Evolutionary conservation across 352 stramenopile species (phyloP).

Genomic region (Phytophthora tentaculata): DNA sequence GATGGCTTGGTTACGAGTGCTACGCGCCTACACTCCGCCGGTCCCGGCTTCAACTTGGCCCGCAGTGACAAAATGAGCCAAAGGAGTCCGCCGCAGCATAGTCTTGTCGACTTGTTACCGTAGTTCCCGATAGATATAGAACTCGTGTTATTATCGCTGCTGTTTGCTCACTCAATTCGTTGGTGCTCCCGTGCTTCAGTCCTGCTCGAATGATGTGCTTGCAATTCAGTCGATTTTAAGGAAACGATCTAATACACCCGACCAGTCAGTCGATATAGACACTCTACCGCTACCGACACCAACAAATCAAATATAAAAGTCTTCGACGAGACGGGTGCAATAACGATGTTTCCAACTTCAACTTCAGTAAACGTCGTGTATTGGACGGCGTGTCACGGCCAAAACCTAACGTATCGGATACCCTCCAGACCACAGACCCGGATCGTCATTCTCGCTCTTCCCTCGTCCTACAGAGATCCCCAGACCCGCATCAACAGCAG

Average conservation of each 20-base stretch:
- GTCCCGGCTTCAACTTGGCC: not conserved
- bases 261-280: not conserved
- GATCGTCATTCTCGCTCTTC: conserved; percentile 30
- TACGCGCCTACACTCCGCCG: no score
- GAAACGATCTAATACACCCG: not conserved
- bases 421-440: not conserved
- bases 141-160: not conserved
- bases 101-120: not conserved
- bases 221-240: conserved; percentile 26
- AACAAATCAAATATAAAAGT: not conserved
- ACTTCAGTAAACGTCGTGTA: conserved; percentile 9
- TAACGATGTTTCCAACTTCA: conserved; percentile 4
- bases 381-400: conserved; percentile 16
- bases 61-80: not conserved
- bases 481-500: not conserved
- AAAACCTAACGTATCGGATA: not conserved
- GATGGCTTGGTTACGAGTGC: no score
- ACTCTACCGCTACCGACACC: not conserved
- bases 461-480: conserved; percentile 18
- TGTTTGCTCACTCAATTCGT: not conserved
- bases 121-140: not conserved
- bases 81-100: not conserved
- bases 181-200: not conserved
- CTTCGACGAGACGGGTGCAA: conserved; percentile 1
- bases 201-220: conserved; percentile 7